Evolutionary conservation across 2,329 filamentous ascomycete species (phyloP).

Genomic region (Emergomyces orientalis): DNA sequence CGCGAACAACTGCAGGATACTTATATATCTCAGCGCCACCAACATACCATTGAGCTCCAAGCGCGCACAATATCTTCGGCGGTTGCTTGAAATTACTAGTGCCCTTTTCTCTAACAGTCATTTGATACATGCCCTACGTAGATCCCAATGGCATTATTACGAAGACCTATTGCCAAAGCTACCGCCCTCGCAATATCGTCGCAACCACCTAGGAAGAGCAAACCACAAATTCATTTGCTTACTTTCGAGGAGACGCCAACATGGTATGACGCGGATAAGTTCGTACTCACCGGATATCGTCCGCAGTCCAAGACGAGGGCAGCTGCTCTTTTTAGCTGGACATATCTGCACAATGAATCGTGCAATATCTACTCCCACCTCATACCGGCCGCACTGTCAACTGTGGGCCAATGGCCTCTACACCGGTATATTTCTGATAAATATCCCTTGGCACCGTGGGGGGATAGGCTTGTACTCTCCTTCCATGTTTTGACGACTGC

Average conservation of each 20-base stretch:
- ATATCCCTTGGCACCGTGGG: neutral
- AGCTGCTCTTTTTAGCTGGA: conserved; percentile 34
- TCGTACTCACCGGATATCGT: conserved; percentile 38
- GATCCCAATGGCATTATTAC: neutral
- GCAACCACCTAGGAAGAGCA: neutral
- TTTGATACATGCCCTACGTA: neutral
- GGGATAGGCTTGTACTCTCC: conserved; percentile 16
- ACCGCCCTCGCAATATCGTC: neutral
- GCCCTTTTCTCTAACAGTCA: neutral
- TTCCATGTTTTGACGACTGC: conserved; percentile 21
- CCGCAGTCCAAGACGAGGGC: conserved; percentile 31
- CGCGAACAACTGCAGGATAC: too few species aligned
- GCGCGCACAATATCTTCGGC: too few species aligned
- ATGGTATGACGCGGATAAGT: conserved; percentile 38
- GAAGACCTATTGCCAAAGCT: neutral
- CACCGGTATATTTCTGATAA: neutral
- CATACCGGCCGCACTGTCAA: conserved; percentile 34
- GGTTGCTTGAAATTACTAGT: neutral
- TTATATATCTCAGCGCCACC: too few species aligned
- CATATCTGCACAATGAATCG: conserved; percentile 38
- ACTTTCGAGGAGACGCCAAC: conserved; percentile 31
- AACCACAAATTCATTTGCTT: conserved; percentile 17
- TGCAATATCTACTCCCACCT: conserved; percentile 41
- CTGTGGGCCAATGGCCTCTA: conserved; percentile 4
- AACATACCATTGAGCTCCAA: too few species aligned